Base-by-base conservation (phyloP, 768 basidiomycete genomes). In the Collybiopsis luxurians region DNA sequence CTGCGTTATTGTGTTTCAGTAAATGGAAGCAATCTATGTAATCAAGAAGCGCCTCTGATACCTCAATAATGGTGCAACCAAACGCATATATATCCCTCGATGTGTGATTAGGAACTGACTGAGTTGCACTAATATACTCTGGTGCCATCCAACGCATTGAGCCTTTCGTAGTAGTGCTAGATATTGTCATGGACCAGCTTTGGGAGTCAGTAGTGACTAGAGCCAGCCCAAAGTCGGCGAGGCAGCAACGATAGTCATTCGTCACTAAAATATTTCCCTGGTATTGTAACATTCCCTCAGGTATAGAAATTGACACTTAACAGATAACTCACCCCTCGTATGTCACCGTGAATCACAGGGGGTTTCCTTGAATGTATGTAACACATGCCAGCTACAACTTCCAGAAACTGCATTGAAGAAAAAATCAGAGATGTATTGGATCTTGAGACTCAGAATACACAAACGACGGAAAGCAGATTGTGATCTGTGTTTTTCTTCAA, bases 301-400 rank as follows among this genome's bases (percentile, higher is more conserved):
- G 17, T 0, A 27, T 13, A 17, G 12, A 30, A 13, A 9, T 13
- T 30, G n/a, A n/a, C n/a, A n/a, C n/a, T 10, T 40, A 7, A 27
- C n/a, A 43, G 24, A 27, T 36, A 28, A 55, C 45, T 4, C 52
- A 57, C 59, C 17, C 56, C 59, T 21, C 56, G 48, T 17, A 60
- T 60, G 36, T 60, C 56, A 1, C 67, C 66, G 36, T 71, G 71
- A 3, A 65, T 52, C 10, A 71, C 62, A 1, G 67, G 67, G 2
- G 59, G 58, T 13, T 59, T 39, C 19, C 59, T 48, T 31, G 65
- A 67, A 54, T 77, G 74, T 42, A 75, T 52, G 49, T 76, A 75
- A 26, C 59, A 7, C 39, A 75, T 44, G 15, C 74, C 74, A 7
- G 69, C 57, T 26, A 66, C 68, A 15, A 73, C 60, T 48, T 75